These are phyloP conservation scores for Penicillium salamii DNA, from an alignment of 495 filamentous ascomycete species.

Conservation along the genomic window DNA sequence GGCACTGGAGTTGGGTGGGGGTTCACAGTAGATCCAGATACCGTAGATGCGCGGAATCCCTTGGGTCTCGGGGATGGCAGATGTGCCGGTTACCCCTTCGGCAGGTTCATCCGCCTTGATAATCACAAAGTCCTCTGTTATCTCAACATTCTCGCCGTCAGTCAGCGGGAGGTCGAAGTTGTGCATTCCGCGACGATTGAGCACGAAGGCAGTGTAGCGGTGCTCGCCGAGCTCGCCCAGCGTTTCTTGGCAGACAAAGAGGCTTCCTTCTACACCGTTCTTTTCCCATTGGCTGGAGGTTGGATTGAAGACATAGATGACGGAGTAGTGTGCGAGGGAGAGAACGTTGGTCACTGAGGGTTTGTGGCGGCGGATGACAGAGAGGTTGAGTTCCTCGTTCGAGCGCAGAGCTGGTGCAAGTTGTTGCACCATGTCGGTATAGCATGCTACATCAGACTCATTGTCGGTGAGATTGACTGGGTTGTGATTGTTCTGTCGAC, in stretches of 20 bases:
- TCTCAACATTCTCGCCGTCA: slow-evolving; percentile 53
- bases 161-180: slow-evolving; percentile 55
- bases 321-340: slow-evolving; percentile 72
- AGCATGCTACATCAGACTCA: slow-evolving; percentile 55
- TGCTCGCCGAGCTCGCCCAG: slow-evolving; percentile 42
- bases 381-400: slow-evolving; percentile 79
- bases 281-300: slow-evolving; percentile 70
- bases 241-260: slow-evolving; percentile 72
- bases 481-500: slow-evolving; percentile 31
- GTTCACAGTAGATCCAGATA: slow-evolving; percentile 64
- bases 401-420: slow-evolving; percentile 52
- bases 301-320: slow-evolving; percentile 72
- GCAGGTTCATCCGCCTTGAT: slow-evolving; percentile 40
- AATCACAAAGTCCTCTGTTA: slow-evolving; percentile 61
- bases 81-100: slow-evolving; percentile 9
- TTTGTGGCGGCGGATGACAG: slow-evolving; percentile 72
- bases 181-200: slow-evolving; percentile 59
- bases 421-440: slow-evolving; percentile 39
- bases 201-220: slow-evolving; percentile 56
- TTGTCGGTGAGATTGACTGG: slow-evolving; percentile 57
- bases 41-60: slow-evolving; percentile 48
- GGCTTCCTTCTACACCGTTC: slow-evolving; percentile 68
- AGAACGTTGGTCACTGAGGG: slow-evolving; percentile 64
- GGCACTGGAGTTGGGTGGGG: slow-evolving; percentile 51
- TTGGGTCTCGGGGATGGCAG: slow-evolving; percentile 12